A percentile compares a stretch with the other conserved stretches of the same genome.
These are phyloP conservation scores for Tripterygium wilfordii DNA, from an alignment of 177 flowering plant genomes.

Conservation along the genomic window DNA sequence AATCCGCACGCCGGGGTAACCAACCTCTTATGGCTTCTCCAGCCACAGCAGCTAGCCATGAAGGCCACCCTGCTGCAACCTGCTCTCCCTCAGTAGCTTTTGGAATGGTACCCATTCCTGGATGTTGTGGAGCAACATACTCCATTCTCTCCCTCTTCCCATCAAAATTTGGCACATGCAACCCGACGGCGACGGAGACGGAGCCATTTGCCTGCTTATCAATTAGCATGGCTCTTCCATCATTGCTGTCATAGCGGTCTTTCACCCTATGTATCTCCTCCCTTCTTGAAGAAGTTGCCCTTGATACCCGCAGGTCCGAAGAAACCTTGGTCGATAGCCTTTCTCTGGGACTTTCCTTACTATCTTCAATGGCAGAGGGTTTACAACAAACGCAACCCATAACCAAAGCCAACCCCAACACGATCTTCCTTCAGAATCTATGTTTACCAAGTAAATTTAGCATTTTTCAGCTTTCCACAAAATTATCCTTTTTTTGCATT, in stretches of 20 bases:
- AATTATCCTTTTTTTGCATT: slow-evolving; percentile 16
- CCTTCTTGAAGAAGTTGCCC: slow-evolving; percentile 45
- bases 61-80: slow-evolving; percentile 97
- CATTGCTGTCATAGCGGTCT: slow-evolving; percentile 38
- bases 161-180: slow-evolving; percentile 48
- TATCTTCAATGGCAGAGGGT: slow-evolving; percentile 75
- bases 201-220: slow-evolving; percentile 62
- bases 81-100: slow-evolving; percentile 79
- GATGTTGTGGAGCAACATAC: slow-evolving; percentile 36
- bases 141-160: slow-evolving; percentile 65
- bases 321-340: slow-evolving; percentile 47
- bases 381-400: slow-evolving; percentile 88
- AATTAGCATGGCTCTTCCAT: slow-evolving; percentile 47
- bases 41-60: slow-evolving; percentile 96
- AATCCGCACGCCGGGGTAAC: slow-evolving; percentile 92
- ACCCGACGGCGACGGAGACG: slow-evolving; percentile 33
- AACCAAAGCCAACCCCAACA: slow-evolving; percentile 14
- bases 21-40: slow-evolving; percentile 96
- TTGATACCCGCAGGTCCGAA: slow-evolving; percentile 31
- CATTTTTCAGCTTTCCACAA: background rate
- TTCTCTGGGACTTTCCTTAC: slow-evolving; percentile 67
- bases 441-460: too few species aligned
- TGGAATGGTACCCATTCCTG: slow-evolving; percentile 42
- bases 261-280: slow-evolving; percentile 44
- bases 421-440: slow-evolving; percentile 12